phyloP scores from a whole-genome alignment of 2,329 filamentous ascomycete genomes.

The Cercospora beticola region DNA sequence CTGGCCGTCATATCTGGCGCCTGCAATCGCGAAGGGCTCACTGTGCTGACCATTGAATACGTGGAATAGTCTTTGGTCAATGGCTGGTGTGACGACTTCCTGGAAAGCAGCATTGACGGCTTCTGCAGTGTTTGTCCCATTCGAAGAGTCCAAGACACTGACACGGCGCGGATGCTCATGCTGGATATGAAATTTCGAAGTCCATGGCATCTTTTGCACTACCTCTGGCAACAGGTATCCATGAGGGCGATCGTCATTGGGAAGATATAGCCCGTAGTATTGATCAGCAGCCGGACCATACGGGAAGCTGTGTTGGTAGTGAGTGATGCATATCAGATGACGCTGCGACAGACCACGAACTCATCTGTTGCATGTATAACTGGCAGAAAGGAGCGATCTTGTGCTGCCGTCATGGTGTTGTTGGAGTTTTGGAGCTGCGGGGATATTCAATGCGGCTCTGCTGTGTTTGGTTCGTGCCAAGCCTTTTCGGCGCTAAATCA shows the following conservation, averaged over 20 bases:
- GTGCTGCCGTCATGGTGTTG: background rate
- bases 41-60: conserved; percentile 74
- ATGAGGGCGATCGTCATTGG: conserved; percentile 60
- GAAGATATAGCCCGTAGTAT: conserved; percentile 64
- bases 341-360: background rate
- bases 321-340: background rate
- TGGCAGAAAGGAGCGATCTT: conserved; percentile 1
- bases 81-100: conserved; percentile 60
- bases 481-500: background rate
- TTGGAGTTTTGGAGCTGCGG: too few relatives aligned
- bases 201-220: conserved; percentile 57
- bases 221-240: conserved; percentile 61
- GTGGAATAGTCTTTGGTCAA: conserved; percentile 59
- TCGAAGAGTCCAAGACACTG: conserved; percentile 46
- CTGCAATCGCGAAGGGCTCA: conserved; percentile 74
- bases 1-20: conserved; percentile 57
- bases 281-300: conserved; percentile 45
- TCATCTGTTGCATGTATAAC: conserved; percentile 19
- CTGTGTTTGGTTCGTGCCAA: background rate
- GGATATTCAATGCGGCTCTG: background rate
- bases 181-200: conserved; percentile 57
- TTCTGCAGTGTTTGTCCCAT: conserved; percentile 61
- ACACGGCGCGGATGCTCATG: conserved; percentile 31
- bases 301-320: conserved; percentile 40
- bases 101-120: conserved; percentile 57